Evolutionary conservation across 202 grass and related monocot genomes (phyloP).

Genomic region (Cymbopogon flexuosus): DNA sequence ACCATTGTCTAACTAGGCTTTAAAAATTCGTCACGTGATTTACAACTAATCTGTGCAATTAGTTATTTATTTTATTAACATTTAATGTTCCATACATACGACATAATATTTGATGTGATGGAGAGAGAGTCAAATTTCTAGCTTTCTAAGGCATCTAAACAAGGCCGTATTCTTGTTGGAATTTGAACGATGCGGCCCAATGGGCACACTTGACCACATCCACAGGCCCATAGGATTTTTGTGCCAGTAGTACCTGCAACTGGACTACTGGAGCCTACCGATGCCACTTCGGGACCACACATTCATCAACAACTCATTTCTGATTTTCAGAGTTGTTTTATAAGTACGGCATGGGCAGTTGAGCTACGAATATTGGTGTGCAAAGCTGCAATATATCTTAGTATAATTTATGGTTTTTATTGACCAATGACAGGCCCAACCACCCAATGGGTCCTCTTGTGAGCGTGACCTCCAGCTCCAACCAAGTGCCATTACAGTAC

Average conservation of each 20-base stretch:
- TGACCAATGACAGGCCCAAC: not conserved
- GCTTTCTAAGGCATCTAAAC: too few species aligned
- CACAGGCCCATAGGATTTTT: not conserved
- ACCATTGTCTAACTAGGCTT: too few species aligned
- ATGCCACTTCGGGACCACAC: not conserved
- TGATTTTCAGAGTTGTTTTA: not conserved
- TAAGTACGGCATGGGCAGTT: not conserved
- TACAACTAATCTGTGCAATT: too few species aligned
- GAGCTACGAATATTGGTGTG: not conserved
- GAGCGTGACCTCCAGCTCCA: too few species aligned
- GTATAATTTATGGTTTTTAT: not conserved
- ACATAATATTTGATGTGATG: too few species aligned
- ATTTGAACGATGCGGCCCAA: not conserved
- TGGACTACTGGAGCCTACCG: not conserved
- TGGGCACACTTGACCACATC: not conserved
- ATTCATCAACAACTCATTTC: not conserved
- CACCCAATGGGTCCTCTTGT: not conserved
- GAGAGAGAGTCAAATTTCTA: too few species aligned
- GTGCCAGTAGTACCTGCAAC: not conserved
- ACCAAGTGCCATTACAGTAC: not conserved
- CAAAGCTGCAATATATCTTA: not conserved
- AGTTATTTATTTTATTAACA: too few species aligned
- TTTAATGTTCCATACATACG: too few species aligned
- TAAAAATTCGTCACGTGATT: too few species aligned
- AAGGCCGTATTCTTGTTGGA: not conserved